These are phyloP conservation scores for Fonsecaea pugnacius DNA, from an alignment of 2,329 filamentous ascomycete species.

Conservation along the genomic window DNA sequence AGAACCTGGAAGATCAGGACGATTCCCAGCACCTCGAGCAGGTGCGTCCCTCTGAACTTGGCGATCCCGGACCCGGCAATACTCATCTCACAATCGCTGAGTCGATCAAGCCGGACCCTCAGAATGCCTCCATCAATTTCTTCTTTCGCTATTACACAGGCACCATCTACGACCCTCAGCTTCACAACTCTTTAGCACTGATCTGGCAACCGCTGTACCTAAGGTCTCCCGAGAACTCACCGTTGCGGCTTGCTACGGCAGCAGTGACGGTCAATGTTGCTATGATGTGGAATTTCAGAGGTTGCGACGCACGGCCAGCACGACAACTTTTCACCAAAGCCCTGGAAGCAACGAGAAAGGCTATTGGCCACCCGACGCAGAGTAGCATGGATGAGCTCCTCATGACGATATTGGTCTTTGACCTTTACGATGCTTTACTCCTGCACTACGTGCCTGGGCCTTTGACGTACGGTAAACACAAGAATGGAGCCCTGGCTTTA, in stretches of 20 bases:
- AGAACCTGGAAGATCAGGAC: neutral
- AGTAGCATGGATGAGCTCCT: constrained; percentile 34
- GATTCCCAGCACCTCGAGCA: neutral
- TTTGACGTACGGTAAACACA: constrained; percentile 31
- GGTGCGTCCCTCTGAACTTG: neutral
- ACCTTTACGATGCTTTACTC: constrained; percentile 37
- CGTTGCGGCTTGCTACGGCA: constrained; percentile 34
- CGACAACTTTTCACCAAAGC: constrained; percentile 33
- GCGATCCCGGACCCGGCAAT: neutral
- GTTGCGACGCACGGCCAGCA: constrained; percentile 29
- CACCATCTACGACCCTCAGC: constrained; percentile 23
- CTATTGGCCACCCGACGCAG: constrained; percentile 30
- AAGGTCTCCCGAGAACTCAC: constrained; percentile 26
- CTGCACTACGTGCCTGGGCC: constrained; percentile 29
- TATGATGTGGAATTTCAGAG: constrained; percentile 36
- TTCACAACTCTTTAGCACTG: constrained; percentile 30
- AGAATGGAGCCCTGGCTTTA: constrained; percentile 36
- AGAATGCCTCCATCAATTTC: constrained; percentile 34
- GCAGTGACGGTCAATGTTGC: constrained; percentile 36
- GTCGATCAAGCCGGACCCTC: constrained; percentile 24
- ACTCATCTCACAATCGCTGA: constrained; percentile 23
- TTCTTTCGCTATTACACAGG: constrained; percentile 36
- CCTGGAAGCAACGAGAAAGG: constrained; percentile 29
- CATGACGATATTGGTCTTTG: constrained; percentile 37
- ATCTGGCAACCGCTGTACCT: constrained; percentile 35